These are phyloP conservation scores for Cyberlindnera meyerae DNA, from an alignment of 805 yeast species.

Conservation along the genomic window DNA sequence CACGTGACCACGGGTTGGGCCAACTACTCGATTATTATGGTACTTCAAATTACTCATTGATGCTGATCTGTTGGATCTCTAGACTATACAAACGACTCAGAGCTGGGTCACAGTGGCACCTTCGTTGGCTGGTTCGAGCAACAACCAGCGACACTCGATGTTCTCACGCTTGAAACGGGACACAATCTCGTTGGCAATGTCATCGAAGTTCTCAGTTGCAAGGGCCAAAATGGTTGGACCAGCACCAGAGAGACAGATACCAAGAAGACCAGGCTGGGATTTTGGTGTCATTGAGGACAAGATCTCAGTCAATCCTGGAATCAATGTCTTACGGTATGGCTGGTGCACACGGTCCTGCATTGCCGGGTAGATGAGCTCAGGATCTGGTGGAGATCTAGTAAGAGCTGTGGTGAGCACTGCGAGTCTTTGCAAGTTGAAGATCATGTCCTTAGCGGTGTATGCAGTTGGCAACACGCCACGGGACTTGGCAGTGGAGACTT, in stretches of 20 bases:
- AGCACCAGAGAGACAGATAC: constrained; percentile 95
- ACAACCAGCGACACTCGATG: constrained; percentile 75
- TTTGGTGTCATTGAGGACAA: constrained; percentile 75
- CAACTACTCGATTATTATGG: too few relatives aligned
- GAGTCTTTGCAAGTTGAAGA: constrained; percentile 88
- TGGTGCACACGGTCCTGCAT: constrained; percentile 98
- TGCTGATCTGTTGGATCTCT: too few relatives aligned
- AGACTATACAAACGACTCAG: not conserved
- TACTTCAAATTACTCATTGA: too few relatives aligned
- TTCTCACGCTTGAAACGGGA: constrained; percentile 58
- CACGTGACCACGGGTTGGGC: not conserved
- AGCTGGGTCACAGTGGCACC: constrained; percentile 63
- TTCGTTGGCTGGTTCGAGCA: constrained; percentile 80
- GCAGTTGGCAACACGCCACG: constrained; percentile 84
- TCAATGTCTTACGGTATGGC: constrained; percentile 88
- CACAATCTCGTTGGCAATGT: constrained; percentile 73
- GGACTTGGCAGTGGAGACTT: constrained; percentile 87
- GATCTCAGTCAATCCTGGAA: constrained; percentile 87
- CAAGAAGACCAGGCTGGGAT: constrained; percentile 78
- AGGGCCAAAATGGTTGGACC: constrained; percentile 95
- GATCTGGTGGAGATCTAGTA: constrained; percentile 76
- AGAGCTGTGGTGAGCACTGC: constrained; percentile 91
- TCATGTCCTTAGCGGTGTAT: constrained; percentile 75
- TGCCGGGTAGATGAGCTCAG: constrained; percentile 81
- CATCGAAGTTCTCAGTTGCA: constrained; percentile 84